These are phyloP conservation scores for Psidium friedrichsthalianum DNA, from an alignment of 345 rosid genomes.

Conservation along the genomic window DNA sequence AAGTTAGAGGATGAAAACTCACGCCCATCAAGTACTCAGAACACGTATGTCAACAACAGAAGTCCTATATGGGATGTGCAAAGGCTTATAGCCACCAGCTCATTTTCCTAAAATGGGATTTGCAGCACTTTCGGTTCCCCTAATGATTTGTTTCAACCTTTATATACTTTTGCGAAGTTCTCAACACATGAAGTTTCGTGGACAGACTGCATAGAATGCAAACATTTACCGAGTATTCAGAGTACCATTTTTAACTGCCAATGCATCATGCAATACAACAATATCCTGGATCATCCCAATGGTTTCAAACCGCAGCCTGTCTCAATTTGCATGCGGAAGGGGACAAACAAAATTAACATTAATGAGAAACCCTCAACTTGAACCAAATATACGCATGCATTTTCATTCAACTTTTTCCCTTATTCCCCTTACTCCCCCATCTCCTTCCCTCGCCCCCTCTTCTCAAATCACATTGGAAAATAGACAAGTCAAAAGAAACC, in stretches of 20 bases:
- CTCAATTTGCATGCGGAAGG: neutral
- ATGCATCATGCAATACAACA: neutral
- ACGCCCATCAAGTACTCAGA: neutral
- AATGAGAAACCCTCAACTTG: neutral
- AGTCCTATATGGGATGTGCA: neutral
- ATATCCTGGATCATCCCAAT: neutral
- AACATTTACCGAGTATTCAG: neutral
- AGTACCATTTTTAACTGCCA: neutral
- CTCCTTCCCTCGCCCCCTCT: neutral
- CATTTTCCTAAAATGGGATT: neutral
- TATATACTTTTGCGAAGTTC: neutral
- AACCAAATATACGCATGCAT: neutral
- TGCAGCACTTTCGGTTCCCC: neutral
- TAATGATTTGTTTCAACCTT: neutral
- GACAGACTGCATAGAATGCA: neutral
- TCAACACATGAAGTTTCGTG: neutral
- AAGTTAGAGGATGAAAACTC: neutral
- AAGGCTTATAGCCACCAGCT: neutral
- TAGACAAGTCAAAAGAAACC: neutral
- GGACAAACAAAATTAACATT: neutral
- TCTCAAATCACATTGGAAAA: neutral
- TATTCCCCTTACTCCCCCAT: neutral
- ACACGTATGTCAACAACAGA: neutral
- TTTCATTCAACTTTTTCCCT: neutral
- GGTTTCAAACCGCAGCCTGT: neutral